Percentiles rank a stretch among this genome's conserved stretches.
Evolutionary conservation across 2,329 filamentous ascomycete genomes (phyloP).

Genomic region (Fusarium tricinctum): DNA sequence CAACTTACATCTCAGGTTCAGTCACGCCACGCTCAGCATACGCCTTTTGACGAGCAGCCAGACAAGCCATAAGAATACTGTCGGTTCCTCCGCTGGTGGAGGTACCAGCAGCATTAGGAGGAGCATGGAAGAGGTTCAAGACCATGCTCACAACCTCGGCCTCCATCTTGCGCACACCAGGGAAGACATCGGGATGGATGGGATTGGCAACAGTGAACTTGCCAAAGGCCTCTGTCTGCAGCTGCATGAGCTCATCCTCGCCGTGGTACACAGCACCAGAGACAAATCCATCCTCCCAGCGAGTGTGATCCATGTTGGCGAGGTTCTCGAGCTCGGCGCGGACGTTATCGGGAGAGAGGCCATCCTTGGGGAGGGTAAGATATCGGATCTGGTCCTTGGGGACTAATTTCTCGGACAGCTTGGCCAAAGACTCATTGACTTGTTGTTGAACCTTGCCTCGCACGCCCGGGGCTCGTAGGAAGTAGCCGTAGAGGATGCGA

Average conservation of each 20-base stretch:
- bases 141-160: conserved; percentile 98
- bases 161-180: conserved; percentile 98
- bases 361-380: conserved; percentile 83
- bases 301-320: conserved; percentile 89
- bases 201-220: conserved; percentile 96
- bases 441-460: conserved; percentile 88
- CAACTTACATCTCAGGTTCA: conserved; percentile 89
- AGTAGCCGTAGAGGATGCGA: conserved; percentile 83
- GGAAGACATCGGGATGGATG: conserved; percentile 98
- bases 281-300: conserved; percentile 96
- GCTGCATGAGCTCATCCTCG: conserved; percentile 81
- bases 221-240: conserved; percentile 94
- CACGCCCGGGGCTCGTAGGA: conserved; percentile 88
- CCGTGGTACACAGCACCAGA: conserved; percentile 97
- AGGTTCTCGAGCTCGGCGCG: conserved; percentile 83
- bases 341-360: conserved; percentile 84
- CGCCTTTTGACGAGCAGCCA: conserved; percentile 91
- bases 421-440: conserved; percentile 82
- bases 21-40: conserved; percentile 87
- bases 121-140: conserved; percentile 88
- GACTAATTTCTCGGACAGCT: conserved; percentile 87
- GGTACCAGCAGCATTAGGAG: conserved; percentile 85
- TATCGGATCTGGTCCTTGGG: conserved; percentile 80
- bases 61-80: conserved; percentile 94
- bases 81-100: conserved; percentile 95